Evolutionary conservation across 202 grass and related monocot genomes (phyloP), one percentile per base, ranked within the genome.

Genomic region (Musa balbisiana): DNA sequence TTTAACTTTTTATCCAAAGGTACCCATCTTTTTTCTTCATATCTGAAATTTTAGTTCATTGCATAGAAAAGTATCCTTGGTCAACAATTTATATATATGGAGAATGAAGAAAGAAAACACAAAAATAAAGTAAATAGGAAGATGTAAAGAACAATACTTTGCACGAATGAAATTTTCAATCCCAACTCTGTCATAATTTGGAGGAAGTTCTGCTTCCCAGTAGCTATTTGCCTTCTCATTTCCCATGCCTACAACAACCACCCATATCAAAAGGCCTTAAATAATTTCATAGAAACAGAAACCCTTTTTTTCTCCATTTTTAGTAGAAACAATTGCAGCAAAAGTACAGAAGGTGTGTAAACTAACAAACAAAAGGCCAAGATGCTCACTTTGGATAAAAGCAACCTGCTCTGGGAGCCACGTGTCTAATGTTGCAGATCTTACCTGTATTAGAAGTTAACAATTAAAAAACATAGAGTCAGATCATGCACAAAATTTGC

Each of bases 131-230:
- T 51, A 63, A 26, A 52, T 49, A 65, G 20, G 26, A 63, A 73
- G 22, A 26, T 52, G n/a, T 23, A 0, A 64, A 64, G 25, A 14
- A 52, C 2, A 49, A 65, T 80, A 80, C 78, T 80, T 80, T 80
- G 78, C 78, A 73, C 56, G 78, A 64, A 80, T 80, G 58, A 80
- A 80, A 51, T 80, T 80, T 63, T 80, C 78, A 29, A 80, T 80
- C 62, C 78, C 78, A 64, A 80, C 78, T 80, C 78, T 80, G 23
- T 80, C 78, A 64, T 80, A 80, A 25, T 73, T 80, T 64, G 68
- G 69, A 53, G 78, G 78, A 43, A 80, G 56, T 80, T 80, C 78
- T 80, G 55, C 55, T 73, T 80, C 78, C 78, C 78, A 80, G 56
- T 73, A 73, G 49, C 69, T 65, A 52, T 80, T 80, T n/a, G 78